Conservation (phyloP, 164 flowering plant species). For the Hamamelis virginiana region DNA sequence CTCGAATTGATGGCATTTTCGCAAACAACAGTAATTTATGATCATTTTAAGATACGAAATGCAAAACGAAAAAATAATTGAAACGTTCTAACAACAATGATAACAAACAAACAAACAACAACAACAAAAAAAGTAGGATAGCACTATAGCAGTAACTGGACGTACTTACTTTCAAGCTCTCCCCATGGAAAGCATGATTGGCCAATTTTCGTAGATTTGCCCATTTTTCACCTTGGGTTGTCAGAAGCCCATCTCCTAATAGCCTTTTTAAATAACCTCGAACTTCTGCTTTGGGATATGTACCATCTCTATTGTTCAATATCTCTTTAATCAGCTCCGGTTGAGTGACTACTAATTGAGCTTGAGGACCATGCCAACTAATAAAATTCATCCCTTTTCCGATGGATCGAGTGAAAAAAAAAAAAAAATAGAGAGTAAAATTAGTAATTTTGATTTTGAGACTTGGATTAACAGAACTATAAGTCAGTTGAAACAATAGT, state of each 20-base stretch:
- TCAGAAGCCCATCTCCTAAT: constrained; percentile 43
- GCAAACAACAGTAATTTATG: no score
- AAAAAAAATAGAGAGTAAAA: no score
- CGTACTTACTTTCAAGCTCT: constrained; percentile 36
- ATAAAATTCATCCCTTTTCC: constrained; percentile 24
- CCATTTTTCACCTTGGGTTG: constrained; percentile 44
- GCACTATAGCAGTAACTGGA: no score
- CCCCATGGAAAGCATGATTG: constrained; percentile 41
- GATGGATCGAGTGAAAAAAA: no score
- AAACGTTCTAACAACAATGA: no score
- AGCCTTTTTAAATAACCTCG: constrained; percentile 28
- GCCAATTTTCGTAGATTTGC: constrained; percentile 33
- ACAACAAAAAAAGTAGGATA: no score
- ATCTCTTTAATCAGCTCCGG: constrained; percentile 39
- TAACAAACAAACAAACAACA: not conserved
- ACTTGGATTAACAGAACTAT: no score
- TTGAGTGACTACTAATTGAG: constrained; percentile 33
- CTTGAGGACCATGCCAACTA: constrained; percentile 35
- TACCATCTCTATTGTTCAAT: constrained; percentile 26
- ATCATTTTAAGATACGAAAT: no score
- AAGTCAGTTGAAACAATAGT: no score
- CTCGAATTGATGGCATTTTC: no score
- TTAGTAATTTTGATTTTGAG: no score
- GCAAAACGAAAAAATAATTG: no score
- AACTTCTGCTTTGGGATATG: constrained; percentile 23